Conservation (phyloP, 2,329 filamentous ascomycete genomes). For the Colletotrichum sp. region DNA sequence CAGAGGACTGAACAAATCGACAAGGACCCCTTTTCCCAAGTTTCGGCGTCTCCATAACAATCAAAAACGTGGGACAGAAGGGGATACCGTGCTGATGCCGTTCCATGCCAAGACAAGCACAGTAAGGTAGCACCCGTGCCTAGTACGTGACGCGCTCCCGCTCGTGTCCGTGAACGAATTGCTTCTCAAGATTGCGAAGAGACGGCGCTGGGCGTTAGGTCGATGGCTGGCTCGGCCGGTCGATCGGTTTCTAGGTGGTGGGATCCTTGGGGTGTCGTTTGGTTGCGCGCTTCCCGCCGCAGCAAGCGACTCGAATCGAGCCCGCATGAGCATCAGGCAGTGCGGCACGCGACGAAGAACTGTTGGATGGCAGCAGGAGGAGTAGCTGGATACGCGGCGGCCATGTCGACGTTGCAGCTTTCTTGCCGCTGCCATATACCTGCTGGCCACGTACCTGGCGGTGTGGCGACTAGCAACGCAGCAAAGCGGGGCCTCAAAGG, state of each 20-base stretch:
- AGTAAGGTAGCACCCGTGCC: neutral
- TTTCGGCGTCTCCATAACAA: neutral
- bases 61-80: neutral
- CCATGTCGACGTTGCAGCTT: neutral
- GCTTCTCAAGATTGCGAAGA: too few species aligned
- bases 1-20: neutral
- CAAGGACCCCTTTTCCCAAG: constrained; percentile 5
- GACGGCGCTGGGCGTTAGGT: neutral
- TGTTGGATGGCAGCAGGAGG: neutral
- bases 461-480: neutral
- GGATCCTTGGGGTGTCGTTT: neutral
- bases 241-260: neutral
- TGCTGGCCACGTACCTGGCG: neutral
- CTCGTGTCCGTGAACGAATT: neutral
- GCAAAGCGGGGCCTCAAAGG: neutral
- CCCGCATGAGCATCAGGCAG: neutral
- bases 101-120: neutral
- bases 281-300: constrained; percentile 10
- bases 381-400: neutral
- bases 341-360: neutral
- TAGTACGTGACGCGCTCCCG: neutral
- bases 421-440: neutral
- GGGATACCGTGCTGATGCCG: neutral
- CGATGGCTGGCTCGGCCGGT: constrained; percentile 4
- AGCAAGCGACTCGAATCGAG: neutral